phyloP scores from a whole-genome alignment of 2,329 filamentous ascomycete species.

The Cyphellophora europaea region DNA sequence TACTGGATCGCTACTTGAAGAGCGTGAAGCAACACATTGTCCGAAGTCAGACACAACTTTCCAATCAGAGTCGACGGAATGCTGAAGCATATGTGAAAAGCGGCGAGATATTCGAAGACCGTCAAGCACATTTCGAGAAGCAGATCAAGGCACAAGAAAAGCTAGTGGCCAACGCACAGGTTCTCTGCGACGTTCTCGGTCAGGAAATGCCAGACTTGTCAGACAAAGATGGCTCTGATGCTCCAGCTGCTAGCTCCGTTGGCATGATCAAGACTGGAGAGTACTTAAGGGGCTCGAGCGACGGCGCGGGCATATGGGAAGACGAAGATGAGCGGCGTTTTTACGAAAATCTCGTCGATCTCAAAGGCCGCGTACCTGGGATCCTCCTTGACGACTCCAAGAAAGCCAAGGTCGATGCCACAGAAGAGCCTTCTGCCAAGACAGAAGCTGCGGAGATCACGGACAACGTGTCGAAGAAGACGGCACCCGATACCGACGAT shows the following conservation, averaged over 20 bases:
- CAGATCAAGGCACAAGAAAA: conserved; percentile 87
- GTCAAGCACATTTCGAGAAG: conserved; percentile 91
- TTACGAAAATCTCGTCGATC: conserved; percentile 91
- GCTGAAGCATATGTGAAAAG: conserved; percentile 98
- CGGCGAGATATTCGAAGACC: conserved; percentile 94
- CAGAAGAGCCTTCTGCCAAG: conserved; percentile 34
- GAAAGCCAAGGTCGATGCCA: conserved; percentile 64
- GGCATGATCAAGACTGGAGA: conserved; percentile 90
- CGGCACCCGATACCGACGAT: conserved; percentile 59
- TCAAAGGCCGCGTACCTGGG: conserved; percentile 90
- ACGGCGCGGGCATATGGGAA: conserved; percentile 94
- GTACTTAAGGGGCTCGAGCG: conserved; percentile 79
- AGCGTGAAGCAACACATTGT: conserved; percentile 83
- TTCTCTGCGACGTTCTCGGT: conserved; percentile 78
- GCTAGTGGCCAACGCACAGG: conserved; percentile 79
- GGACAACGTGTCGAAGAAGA: conserved; percentile 38
- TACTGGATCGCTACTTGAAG: conserved; percentile 81
- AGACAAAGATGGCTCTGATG: conserved; percentile 64
- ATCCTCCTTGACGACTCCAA: conserved; percentile 90
- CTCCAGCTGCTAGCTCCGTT: conserved; percentile 64
- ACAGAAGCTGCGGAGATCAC: conserved; percentile 18
- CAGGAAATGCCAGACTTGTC: conserved; percentile 90
- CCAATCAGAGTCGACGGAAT: conserved; percentile 81
- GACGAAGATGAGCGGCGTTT: conserved; percentile 97
- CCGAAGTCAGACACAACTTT: conserved; percentile 84